These are phyloP conservation scores for Russula griseocarnosa DNA, from an alignment of 768 basidiomycete genomes.

Conservation along the genomic window DNA sequence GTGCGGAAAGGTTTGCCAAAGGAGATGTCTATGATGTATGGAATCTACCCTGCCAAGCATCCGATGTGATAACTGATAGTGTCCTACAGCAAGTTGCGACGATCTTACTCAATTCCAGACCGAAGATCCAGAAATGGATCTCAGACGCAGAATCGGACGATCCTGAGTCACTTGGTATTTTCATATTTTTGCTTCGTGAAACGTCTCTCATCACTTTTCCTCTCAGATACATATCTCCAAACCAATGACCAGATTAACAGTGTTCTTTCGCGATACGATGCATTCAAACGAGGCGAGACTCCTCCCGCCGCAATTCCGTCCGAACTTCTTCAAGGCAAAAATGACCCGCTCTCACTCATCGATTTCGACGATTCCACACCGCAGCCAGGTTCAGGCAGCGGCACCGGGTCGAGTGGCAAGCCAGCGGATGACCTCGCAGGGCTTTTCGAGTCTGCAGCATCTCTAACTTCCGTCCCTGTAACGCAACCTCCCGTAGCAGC, in stretches of 20 bases:
- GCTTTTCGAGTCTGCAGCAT: conserved; percentile 46
- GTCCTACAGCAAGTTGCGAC: conserved; percentile 76
- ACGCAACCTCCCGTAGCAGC: conserved; percentile 1
- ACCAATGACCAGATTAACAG: conserved; percentile 98
- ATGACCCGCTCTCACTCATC: conserved; percentile 53
- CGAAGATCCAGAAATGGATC: conserved; percentile 97
- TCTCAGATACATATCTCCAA: conserved; percentile 84
- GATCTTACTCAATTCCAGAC: conserved; percentile 75
- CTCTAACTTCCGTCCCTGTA: background rate
- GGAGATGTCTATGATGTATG: conserved; percentile 93
- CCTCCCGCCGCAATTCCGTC: conserved; percentile 59
- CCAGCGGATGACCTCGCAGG: conserved; percentile 56
- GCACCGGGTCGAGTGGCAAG: conserved; percentile 29
- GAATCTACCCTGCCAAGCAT: conserved; percentile 17
- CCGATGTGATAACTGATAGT: conserved; percentile 12
- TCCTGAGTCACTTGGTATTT: conserved; percentile 78
- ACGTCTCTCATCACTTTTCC: conserved; percentile 2
- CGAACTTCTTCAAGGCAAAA: conserved; percentile 44
- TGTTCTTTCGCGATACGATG: conserved; percentile 84
- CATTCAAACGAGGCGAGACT: conserved; percentile 91
- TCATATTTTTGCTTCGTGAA: background rate
- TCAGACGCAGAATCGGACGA: conserved; percentile 88
- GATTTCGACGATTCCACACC: conserved; percentile 62
- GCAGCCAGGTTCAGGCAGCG: conserved; percentile 27
- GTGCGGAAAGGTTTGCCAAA: conserved; percentile 73